Base-by-base conservation (phyloP, 2,329 filamentous ascomycete genomes). In the Fusarium goolgardi region DNA sequence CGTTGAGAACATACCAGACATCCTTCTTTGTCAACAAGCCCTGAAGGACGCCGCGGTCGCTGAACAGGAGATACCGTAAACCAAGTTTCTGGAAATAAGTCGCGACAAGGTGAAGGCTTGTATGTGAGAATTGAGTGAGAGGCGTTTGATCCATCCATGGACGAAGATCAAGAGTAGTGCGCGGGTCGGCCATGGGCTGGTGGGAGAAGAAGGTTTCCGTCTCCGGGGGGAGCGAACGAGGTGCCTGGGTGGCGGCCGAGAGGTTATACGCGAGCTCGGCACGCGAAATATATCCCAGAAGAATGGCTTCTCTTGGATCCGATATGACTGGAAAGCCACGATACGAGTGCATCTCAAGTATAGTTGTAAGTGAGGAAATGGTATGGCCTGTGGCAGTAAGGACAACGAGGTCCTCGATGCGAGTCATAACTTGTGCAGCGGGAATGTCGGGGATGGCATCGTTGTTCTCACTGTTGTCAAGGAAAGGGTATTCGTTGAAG, bases 81-180 rank as follows among this genome's bases (percentile, higher is more conserved):
- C 96, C 96, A 11, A 99, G 87, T 76, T 95, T 95, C 81, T 97
- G 94, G 80, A 99, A 98, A 85, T 99, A 96, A 59, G 87, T 90
- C 25, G 96, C 90, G 5, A 92, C 93, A n/a, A 98, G 86, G 76
- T 94, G 90, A 63, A 99, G 88, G 61, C 85, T 90, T 18, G 90
- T 89, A 66, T 89, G 87, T 23, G 88, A 89, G 41, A 93, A 92
- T 20, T 98, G 84, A 1, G 96, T 98, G 46, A 99, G 91, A 1
- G 96, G 96, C 0, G 96, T 99, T 78, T 97, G 95, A 78, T 99
- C 96, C 94, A 99, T 97, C 96, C 96, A 99, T 4, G 94, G 94
- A 10, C 95, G 85, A 13, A 99, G 85, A 79, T 99, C 96, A 39
- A 99, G 88, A 1, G 91, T 94, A 18, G 88, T 85, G 21, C 86